Base-by-base conservation (phyloP, 2,329 filamentous ascomycete genomes). In the Cordyceps farinosa region DNA sequence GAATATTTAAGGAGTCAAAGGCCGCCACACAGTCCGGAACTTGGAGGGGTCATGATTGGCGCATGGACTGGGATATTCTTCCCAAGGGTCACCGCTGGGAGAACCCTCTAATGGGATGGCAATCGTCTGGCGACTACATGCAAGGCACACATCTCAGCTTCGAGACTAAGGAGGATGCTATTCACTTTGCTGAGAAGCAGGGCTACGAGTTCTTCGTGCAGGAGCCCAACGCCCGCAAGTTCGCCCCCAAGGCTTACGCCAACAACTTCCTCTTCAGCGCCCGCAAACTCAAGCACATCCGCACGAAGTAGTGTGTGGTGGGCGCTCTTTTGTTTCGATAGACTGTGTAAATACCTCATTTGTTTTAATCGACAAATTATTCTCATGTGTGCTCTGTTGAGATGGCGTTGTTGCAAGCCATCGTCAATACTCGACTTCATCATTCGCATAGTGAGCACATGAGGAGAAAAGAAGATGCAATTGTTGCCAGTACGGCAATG, bases 151-250 rank as follows among this genome's bases (percentile, higher is more conserved):
- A 92, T 75, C 78, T 99, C 71, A 89, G 89, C 77, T 99, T 99
- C 84, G 90, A 90, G 77, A 84, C 82, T 71, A 98, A 97, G 83
- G 92, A 98, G 75, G 94, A 97, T 70, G 95, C 95, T 68, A 94
- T 99, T 72, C 81, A 84, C 64, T 99, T 99, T 74, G 95, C 96
- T 30, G 90, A 98, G 81, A 99, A 98, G 85, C 95, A 99, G 78
- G 95, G 96, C 42, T 99, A 99, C 75, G 94, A 99, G 76, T 99
- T 97, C 79, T 98, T 95, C 76, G 93, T 99, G 30, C 95, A 98
- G 82, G 95, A 98, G 80, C 94, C 95, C 42, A 96, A 97, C 73
- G 86, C 87, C 78, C 87, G 95, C 74, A 90, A 89, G 73, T 89
- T 97, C 71, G 81, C 87, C 17, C 91, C 92, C 65, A 99, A 99